These are phyloP conservation scores for Penicillium cataractarum DNA, from an alignment of 495 filamentous ascomycete genomes.

Conservation along the genomic window DNA sequence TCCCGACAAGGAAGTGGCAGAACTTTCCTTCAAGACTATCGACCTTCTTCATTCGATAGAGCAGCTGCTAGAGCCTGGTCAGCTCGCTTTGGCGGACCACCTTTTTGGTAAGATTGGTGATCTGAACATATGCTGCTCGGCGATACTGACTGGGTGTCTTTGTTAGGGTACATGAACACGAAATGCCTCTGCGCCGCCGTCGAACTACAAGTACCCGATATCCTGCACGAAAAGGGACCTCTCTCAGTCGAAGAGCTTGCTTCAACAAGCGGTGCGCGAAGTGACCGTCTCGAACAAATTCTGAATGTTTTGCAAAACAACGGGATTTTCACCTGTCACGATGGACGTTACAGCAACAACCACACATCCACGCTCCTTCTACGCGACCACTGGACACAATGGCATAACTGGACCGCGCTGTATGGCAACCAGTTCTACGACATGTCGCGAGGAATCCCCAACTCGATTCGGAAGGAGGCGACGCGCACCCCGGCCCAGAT, in stretches of 20 bases:
- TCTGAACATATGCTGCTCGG: not conserved
- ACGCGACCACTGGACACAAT: not conserved
- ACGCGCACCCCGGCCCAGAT: not conserved
- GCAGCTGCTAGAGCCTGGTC: not conserved
- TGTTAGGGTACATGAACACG: not conserved
- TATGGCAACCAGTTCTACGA: not conserved
- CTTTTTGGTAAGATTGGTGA: not conserved
- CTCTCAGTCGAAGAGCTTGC: too few species aligned
- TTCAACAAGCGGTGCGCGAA: not conserved
- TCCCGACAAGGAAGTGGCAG: not conserved
- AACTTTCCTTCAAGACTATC: not conserved
- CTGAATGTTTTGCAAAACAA: not conserved
- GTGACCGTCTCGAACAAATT: not conserved
- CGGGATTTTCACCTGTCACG: not conserved
- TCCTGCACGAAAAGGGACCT: not conserved
- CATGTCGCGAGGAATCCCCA: not conserved
- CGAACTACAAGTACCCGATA: not conserved
- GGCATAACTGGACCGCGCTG: not conserved
- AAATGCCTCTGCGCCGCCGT: not conserved
- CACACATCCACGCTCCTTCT: not conserved
- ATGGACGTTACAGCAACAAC: not conserved
- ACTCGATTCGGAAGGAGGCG: not conserved
- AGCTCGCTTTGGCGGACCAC: not conserved
- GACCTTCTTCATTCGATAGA: not conserved
- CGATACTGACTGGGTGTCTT: not conserved